Evolutionary conservation across 2,329 filamentous ascomycete species (phyloP), one percentile per base, ranked within the genome.

Genomic region (Paramyrothecium sp.): DNA sequence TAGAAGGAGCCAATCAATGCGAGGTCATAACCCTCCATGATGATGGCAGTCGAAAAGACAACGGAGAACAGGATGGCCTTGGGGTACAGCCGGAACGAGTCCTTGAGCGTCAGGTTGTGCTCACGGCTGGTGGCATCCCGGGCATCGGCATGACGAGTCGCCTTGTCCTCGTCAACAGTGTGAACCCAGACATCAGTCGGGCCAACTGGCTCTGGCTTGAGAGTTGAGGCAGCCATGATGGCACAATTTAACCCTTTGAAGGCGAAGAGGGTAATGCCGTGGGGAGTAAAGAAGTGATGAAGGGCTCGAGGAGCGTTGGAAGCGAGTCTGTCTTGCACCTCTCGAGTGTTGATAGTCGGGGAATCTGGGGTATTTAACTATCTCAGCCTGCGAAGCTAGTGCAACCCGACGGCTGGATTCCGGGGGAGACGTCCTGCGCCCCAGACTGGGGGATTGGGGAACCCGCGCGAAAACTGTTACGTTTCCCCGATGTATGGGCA

Each of bases 1-100:
- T 75, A 77, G 60, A 78, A 75, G 7, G 70, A 73, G 26, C 69
- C 71, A 59, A 78, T 70, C 2, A 79, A 65, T 23, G 71, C 75
- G 19, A 74, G 66, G 55, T 79, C 76, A 54, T 77, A 76, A 7
- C 71, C 71, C 54, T 74, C 72, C 72, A 74, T 78, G 54, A 78
- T 72, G 30, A 78, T 70, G 50, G 73, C 74, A 19, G 71, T 72
- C 1, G 75, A 78, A 3, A 78, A 69, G 22, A 78, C 60, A 58
- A 77, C 66, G 1, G 75, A 78, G 71, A 76, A 78, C 55, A 62
- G 69, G 33, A 78, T 71, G 48, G 76, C 76, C 60, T 76, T 75
- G 21, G 75, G 74, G 53, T 77, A 77, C 1, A 75, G 64, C 48
- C 67, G 69, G 56, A 77, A 62, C 7, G 74, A 70, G 54, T 75